Conservation (phyloP, 2,329 filamentous ascomycete species). For the Hypoxylon sp. region DNA sequence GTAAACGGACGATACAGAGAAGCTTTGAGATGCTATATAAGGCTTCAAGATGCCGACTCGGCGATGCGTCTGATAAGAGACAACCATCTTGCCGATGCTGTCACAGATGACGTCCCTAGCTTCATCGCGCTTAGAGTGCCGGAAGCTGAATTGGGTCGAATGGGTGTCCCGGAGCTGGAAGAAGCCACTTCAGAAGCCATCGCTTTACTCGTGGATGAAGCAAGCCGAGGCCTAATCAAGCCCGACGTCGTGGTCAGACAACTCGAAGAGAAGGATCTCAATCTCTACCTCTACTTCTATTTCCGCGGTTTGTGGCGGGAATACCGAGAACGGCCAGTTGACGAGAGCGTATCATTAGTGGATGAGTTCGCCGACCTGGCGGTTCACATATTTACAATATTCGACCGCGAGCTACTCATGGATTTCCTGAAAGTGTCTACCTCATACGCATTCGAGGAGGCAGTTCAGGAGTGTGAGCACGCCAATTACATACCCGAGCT, state of each 20-base stretch:
- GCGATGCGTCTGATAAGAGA: constrained; percentile 87
- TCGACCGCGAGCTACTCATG: constrained; percentile 82
- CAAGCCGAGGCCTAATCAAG: constrained; percentile 84
- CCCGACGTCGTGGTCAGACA: constrained; percentile 82
- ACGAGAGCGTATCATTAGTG: constrained; percentile 73
- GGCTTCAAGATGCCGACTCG: constrained; percentile 88
- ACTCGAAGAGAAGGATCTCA: constrained; percentile 71
- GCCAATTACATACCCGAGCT: constrained; percentile 87
- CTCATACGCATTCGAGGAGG: constrained; percentile 87
- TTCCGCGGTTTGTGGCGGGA: constrained; percentile 85
- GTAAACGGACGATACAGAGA: constrained; percentile 83
- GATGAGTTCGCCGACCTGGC: constrained; percentile 89
- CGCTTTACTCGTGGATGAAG: constrained; percentile 86
- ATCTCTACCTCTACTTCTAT: constrained; percentile 90
- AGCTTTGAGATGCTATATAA: constrained; percentile 88
- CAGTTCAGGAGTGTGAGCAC: constrained; percentile 78
- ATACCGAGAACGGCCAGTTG: constrained; percentile 63
- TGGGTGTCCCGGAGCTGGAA: constrained; percentile 75
- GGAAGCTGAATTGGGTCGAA: constrained; percentile 70
- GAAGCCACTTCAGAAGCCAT: constrained; percentile 85
- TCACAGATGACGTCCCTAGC: constrained; percentile 87
- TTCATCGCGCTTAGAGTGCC: constrained; percentile 89
- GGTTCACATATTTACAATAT: constrained; percentile 84
- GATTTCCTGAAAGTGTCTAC: constrained; percentile 86
- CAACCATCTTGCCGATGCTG: constrained; percentile 86